phyloP scores from a whole-genome alignment of 768 basidiomycete genomes.

The Amanita molliuscula region DNA sequence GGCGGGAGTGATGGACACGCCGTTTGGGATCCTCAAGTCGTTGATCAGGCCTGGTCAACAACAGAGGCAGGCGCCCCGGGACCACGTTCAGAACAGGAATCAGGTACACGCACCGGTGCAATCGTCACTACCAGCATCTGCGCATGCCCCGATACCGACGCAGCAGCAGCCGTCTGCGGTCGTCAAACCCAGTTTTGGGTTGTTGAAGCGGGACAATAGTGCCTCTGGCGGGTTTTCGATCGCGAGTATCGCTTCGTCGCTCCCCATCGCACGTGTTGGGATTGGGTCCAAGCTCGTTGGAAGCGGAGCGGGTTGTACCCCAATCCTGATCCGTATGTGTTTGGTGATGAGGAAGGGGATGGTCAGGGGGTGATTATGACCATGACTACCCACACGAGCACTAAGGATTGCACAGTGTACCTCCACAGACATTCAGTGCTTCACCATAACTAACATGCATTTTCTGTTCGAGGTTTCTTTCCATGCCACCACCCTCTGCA shows the following conservation, averaged over 20 bases:
- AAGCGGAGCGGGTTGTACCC: slow-evolving; percentile 22
- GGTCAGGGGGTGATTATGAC: background rate
- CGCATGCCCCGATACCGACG: too few species aligned
- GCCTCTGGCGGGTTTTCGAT: slow-evolving; percentile 59
- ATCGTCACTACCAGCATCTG: background rate
- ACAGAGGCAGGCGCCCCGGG: slow-evolving; percentile 7
- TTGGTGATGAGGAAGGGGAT: slow-evolving; percentile 28
- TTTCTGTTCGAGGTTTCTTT: too few species aligned
- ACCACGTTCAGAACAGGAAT: too few species aligned
- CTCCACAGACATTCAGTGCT: too few species aligned
- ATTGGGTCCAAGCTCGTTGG: slow-evolving; percentile 15
- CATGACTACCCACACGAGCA: too few species aligned
- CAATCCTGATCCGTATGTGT: slow-evolving; percentile 34
- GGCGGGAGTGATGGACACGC: slow-evolving; percentile 82
- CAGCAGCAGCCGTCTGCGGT: slow-evolving; percentile 25
- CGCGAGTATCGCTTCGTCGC: slow-evolving; percentile 55
- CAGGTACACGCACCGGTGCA: background rate
- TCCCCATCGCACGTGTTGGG: slow-evolving; percentile 40
- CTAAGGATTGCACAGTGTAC: too few species aligned
- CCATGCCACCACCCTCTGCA: too few species aligned
- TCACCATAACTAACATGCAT: too few species aligned
- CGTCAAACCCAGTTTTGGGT: slow-evolving; percentile 30
- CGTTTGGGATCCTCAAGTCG: slow-evolving; percentile 78
- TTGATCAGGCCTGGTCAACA: slow-evolving; percentile 39
- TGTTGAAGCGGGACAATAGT: slow-evolving; percentile 47